Evolutionary conservation across 1,284 basidiomycete species (phyloP).

Genomic region (Apiotrichum sp.): DNA sequence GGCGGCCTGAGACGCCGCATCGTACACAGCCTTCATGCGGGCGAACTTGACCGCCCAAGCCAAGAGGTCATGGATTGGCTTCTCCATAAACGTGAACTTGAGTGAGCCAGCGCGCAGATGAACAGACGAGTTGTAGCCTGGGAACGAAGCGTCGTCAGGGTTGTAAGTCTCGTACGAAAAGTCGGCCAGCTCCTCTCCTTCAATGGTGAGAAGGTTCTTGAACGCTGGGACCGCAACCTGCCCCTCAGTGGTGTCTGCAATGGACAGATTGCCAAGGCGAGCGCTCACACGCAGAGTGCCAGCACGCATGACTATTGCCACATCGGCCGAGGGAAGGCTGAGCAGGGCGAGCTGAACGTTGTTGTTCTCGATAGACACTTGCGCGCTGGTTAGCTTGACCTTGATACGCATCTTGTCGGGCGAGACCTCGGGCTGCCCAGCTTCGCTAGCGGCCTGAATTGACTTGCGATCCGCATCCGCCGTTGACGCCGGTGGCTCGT

Average conservation of each 20-base stretch:
- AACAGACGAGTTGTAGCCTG: constrained; percentile 80
- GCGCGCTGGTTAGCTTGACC: constrained; percentile 80
- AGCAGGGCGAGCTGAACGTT: constrained; percentile 71
- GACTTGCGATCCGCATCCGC: constrained; percentile 9
- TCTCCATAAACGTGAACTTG: constrained; percentile 81
- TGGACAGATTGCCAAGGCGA: constrained; percentile 74
- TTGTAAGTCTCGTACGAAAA: constrained; percentile 94
- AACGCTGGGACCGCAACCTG: constrained; percentile 59
- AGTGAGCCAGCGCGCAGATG: constrained; percentile 84
- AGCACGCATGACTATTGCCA: constrained; percentile 68
- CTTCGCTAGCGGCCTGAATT: neutral
- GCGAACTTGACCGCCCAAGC: constrained; percentile 82
- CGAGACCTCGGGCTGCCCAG: constrained; percentile 2
- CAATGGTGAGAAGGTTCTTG: constrained; percentile 85
- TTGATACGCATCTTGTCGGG: constrained; percentile 70
- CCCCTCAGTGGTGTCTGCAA: constrained; percentile 71
- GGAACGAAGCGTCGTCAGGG: constrained; percentile 54
- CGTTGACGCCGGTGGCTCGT: constrained; percentile 24
- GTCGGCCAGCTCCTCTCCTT: constrained; percentile 91
- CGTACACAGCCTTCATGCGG: constrained; percentile 86
- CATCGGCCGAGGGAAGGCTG: constrained; percentile 84
- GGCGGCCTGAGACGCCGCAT: constrained; percentile 84
- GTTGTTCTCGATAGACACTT: constrained; percentile 84
- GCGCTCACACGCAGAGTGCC: constrained; percentile 75
- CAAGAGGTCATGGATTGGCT: constrained; percentile 79